Percentiles rank a stretch among this genome's conserved stretches.
phyloP scores from a whole-genome alignment of 306 rosid species.

The Morella rubra region DNA sequence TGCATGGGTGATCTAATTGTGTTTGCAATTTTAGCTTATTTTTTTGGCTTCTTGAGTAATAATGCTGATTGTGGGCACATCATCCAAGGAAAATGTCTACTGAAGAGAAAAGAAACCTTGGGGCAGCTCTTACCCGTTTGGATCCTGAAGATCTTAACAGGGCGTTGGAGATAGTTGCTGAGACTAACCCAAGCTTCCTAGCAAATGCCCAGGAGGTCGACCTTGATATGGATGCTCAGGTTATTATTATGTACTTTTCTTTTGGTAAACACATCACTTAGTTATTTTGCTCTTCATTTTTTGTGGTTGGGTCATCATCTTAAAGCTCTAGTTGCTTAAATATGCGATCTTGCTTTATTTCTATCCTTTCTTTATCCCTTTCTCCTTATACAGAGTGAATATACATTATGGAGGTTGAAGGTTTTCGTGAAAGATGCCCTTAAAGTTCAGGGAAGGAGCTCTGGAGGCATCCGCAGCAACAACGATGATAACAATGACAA shows the following conservation, averaged over 20 bases:
- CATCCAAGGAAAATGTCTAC: slow-evolving; percentile 60
- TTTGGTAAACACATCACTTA: not conserved
- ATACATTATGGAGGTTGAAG: slow-evolving; percentile 81
- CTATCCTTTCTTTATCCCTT: no score
- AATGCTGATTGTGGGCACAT: not conserved
- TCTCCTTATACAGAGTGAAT: slow-evolving; percentile 58
- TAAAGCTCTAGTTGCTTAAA: slow-evolving; percentile 9
- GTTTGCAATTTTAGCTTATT: not conserved
- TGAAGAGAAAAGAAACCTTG: slow-evolving; percentile 83
- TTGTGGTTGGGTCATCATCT: slow-evolving; percentile 4
- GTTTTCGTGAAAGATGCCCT: slow-evolving; percentile 62
- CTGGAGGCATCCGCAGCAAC: slow-evolving; percentile 41
- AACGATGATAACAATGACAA: slow-evolving; percentile 9
- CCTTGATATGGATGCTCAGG: slow-evolving; percentile 96
- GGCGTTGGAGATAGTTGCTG: slow-evolving; percentile 81
- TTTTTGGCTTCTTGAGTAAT: not conserved
- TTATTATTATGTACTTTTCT: slow-evolving; percentile 34
- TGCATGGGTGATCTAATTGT: not conserved
- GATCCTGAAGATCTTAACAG: slow-evolving; percentile 72
- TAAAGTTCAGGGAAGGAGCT: slow-evolving; percentile 58
- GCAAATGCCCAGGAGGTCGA: slow-evolving; percentile 83
- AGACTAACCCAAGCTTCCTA: slow-evolving; percentile 79
- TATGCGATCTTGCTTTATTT: slow-evolving; percentile 4
- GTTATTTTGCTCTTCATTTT: slow-evolving; percentile 19
- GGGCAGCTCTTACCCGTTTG: slow-evolving; percentile 60